Base-by-base conservation (phyloP, 805 yeast species). In the Sugiyamaella valdiviana region DNA sequence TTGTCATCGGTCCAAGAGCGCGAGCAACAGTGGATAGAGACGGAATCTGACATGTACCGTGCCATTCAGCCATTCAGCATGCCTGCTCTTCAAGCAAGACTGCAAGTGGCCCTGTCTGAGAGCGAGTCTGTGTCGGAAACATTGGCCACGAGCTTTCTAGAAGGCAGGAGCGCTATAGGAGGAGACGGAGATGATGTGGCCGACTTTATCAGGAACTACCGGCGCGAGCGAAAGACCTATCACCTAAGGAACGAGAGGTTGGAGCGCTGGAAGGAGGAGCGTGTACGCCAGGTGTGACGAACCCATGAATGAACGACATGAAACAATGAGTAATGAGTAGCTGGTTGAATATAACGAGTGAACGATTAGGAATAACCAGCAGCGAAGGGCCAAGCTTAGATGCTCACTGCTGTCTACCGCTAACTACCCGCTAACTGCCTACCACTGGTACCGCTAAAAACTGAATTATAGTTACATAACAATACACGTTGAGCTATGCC, bases 201-300 rank as follows among this genome's bases (percentile, higher is more conserved):
- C 3, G 69, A 61, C 10, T 75, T 79, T 56, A 63, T 80, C 12
- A 54, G 59, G 14, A 60, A 61, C n/a, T 80, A 76, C 58, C 61
- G 67, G 42, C 52, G 52, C 2, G 69, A 67, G 37, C 64, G 82
- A 42, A 66, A 67, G 17, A 52, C 63, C 23, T 78, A 67, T 56
- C 76, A 79, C 59, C 40, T 72, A 40, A 62, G 73, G 36, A 68
- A 67, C 44, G 81, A 77, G 56, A 71, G 76, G 55, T 57, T 75
- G 42, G 67, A 67, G 36, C 68, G 82, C 22, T 68, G 81, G 69
- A 60, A 62, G 45, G 75, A 73, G 51, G 75, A 68, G 43, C 53
- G 76, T 41, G 72, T 71, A 12, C 32, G 32, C 32, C 32, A 26
- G 14, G 14, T 26, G 3, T 26, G 14, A 26, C 14, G 2, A 36